Evolutionary conservation across 106 monocot genomes (phyloP).

Genomic region (Chionographis japonica): DNA sequence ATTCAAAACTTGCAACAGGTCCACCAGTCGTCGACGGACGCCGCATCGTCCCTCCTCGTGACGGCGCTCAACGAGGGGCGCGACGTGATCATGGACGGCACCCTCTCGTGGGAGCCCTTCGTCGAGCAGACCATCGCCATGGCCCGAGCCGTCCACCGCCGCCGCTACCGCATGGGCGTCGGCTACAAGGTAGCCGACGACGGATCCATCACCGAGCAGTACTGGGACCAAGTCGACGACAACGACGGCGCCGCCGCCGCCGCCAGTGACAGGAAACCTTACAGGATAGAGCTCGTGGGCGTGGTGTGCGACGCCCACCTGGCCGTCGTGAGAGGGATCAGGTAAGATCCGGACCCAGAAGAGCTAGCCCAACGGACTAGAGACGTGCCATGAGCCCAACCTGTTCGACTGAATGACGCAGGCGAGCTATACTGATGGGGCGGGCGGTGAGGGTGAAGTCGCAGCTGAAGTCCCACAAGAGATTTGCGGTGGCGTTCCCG

Average conservation of each 20-base stretch:
- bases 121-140: constrained; percentile 86
- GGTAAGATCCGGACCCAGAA: constrained; percentile 23
- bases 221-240: constrained; percentile 69
- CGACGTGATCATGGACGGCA: constrained; percentile 93
- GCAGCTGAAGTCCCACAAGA: constrained; percentile 85
- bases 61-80: constrained; percentile 93
- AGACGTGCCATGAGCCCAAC: too few relatives aligned
- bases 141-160: constrained; percentile 69
- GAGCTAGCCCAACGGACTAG: too few relatives aligned
- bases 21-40: constrained; percentile 86
- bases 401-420: constrained; percentile 7
- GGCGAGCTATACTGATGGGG: constrained; percentile 68
- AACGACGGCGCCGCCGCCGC: neutral
- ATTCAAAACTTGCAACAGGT: constrained; percentile 36
- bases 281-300: constrained; percentile 90
- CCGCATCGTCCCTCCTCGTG: constrained; percentile 86
- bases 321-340: constrained; percentile 87
- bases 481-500: constrained; percentile 62
- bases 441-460: constrained; percentile 90
- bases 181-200: constrained; percentile 68
- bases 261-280: constrained; percentile 47
- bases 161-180: constrained; percentile 74
- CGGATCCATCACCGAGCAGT: constrained; percentile 52
- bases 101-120: constrained; percentile 91
- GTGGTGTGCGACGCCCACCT: constrained; percentile 89